Base-by-base conservation (phyloP, 164 flowering plant genomes). In the Platanus orientalis region DNA sequence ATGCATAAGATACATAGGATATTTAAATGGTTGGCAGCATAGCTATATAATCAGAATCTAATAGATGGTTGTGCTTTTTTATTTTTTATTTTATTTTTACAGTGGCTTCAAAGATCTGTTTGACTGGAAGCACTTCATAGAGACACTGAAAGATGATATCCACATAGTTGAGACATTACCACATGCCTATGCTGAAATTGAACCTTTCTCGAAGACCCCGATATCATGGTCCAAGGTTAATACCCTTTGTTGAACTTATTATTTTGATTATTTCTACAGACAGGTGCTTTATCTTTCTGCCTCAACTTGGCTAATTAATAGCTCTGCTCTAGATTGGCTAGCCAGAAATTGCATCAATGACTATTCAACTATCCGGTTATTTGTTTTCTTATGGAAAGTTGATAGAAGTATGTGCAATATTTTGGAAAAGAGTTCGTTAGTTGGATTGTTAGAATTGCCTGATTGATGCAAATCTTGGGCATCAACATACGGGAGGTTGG, bases 71-170 rank as follows among this genome's bases (percentile, higher is more conserved):
- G n/a, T n/a, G n/a, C n/a, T n/a, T n/a, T n/a, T 7, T 39, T 62
- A 14, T 25, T 20, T n/a, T 7, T 50, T n/a, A 7, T 20, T 58
- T 58, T 20, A 23, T 62, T 3, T n/a, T 4, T 50, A 28, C 32
- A 67, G 70, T 60, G 65, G 59, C 24, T 67, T 67, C 27, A 52
- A 54, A 28, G 70, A 67, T 39, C 24, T 67, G 20, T 67, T 67
- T 32, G 58, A 67, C 50, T 60, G 58, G 60, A 54, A 44, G 59
- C 65, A 60, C 56, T 67, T 60, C 65, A 67, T 67, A n/a, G 59
- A 67, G 9, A 25, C 7, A 14, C 36, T 67, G 26, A 67, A 67
- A 27, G 70, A 60, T 39, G 70, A 67, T 24, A 20, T 67, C 32
- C 48, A 67, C 19, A 61, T 67, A 24, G 58, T 67, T 20, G 70